Evolutionary conservation across 495 filamentous ascomycete genomes (phyloP).

Genomic region (Penicillium silybi): DNA sequence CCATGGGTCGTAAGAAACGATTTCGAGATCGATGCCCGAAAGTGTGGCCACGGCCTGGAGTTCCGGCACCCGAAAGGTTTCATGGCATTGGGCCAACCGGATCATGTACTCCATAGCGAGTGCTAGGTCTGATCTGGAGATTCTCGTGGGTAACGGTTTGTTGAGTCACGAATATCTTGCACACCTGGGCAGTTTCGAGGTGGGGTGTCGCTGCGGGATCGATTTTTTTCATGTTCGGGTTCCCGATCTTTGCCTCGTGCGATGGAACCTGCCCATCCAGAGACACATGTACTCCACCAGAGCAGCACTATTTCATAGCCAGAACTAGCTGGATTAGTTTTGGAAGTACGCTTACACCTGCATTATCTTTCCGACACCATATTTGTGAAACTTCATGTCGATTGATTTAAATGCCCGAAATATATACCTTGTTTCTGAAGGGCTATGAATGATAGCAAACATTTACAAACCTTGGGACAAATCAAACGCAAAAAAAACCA

Average conservation of each 20-base stretch:
- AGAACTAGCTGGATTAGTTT: no score
- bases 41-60: conserved; percentile 73
- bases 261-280: not conserved
- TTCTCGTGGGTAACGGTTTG: not conserved
- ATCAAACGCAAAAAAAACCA: not conserved
- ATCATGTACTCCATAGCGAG: conserved; percentile 73
- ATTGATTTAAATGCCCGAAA: no score
- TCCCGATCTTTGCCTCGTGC: not conserved
- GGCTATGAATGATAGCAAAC: not conserved
- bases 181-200: conserved; percentile 1
- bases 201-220: conserved; percentile 19
- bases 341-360: no score
- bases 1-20: conserved; percentile 65
- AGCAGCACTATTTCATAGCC: not conserved
- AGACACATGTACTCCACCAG: not conserved
- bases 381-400: no score
- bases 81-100: conserved; percentile 84
- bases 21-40: conserved; percentile 64
- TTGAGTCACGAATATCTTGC: not conserved
- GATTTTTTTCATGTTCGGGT: conserved; percentile 11
- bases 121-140: not conserved
- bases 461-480: not conserved
- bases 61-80: conserved; percentile 84
- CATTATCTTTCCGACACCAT: no score
- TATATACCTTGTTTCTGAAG: no score